Evolutionary conservation across 2,329 filamentous ascomycete species (phyloP).

Genomic region (Apiospora pterosperma): DNA sequence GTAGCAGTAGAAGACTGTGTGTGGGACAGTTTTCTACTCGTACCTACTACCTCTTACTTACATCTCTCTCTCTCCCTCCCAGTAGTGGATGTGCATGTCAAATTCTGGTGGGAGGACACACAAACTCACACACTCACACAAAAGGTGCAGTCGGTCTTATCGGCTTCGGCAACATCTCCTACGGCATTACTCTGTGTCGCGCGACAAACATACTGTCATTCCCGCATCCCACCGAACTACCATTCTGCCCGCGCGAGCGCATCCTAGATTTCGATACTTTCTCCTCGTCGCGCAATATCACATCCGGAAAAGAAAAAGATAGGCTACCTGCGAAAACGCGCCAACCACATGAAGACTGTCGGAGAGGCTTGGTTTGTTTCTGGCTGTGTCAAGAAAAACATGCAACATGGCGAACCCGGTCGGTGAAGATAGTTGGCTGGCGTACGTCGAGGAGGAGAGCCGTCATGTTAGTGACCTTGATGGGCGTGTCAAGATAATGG

Average conservation of each 20-base stretch:
- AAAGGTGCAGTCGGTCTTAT: not conserved
- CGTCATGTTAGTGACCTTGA: slow-evolving; percentile 60
- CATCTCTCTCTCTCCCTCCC: not conserved
- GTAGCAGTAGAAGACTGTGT: too few relatives aligned
- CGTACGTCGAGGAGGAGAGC: slow-evolving; percentile 71
- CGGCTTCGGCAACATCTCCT: not conserved
- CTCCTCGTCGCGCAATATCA: not conserved
- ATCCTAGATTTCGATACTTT: not conserved
- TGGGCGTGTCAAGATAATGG: slow-evolving; percentile 65
- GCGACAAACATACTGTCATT: not conserved
- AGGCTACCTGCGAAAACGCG: not conserved
- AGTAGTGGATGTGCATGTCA: not conserved
- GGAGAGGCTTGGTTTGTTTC: not conserved
- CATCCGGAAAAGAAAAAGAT: not conserved
- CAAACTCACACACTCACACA: not conserved
- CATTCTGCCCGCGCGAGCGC: not conserved
- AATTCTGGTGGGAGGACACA: not conserved
- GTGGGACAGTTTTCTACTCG: not conserved
- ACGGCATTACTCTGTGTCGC: not conserved
- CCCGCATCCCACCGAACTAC: not conserved
- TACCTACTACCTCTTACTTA: too few relatives aligned
- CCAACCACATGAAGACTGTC: slow-evolving; percentile 1
- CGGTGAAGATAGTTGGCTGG: slow-evolving; percentile 74
- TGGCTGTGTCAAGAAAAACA: not conserved
- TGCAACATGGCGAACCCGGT: slow-evolving; percentile 53